A percentile compares a stretch with the other conserved stretches of the same genome.
Conservation (phyloP, 2,329 filamentous ascomycete species). For the Trichophyton schoenleinii region DNA sequence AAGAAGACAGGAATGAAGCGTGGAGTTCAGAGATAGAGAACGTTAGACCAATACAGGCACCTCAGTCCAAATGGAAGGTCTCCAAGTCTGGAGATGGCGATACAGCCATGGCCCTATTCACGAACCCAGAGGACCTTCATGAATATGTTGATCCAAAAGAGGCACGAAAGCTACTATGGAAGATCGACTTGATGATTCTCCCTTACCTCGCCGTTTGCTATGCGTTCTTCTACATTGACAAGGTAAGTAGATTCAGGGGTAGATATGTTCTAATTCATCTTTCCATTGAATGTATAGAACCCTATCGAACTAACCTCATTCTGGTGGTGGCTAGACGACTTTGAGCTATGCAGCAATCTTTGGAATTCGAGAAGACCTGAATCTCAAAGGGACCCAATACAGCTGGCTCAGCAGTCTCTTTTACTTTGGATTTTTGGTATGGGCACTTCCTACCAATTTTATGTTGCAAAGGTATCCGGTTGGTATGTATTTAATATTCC, state of each 20-base stretch:
- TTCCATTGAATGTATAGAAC: not conserved
- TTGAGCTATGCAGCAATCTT: slow-evolving; percentile 54
- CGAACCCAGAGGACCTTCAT: slow-evolving; percentile 36
- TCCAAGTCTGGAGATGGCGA: slow-evolving; percentile 29
- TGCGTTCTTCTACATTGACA: slow-evolving; percentile 41
- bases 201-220: slow-evolving; percentile 44
- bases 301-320: not conserved
- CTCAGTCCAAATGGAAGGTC: slow-evolving; percentile 4
- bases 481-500: slow-evolving; percentile 20
- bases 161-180: slow-evolving; percentile 38
- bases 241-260: slow-evolving; percentile 16
- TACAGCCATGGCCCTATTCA: slow-evolving; percentile 40
- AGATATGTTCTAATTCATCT: not conserved
- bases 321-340: slow-evolving; percentile 34
- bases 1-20: not conserved
- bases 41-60: not conserved
- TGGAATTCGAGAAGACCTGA: slow-evolving; percentile 47
- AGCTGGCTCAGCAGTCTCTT: slow-evolving; percentile 45
- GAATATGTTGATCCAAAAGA: slow-evolving; percentile 36
- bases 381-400: slow-evolving; percentile 47
- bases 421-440: slow-evolving; percentile 44
- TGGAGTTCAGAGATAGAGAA: not conserved
- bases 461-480: slow-evolving; percentile 42
- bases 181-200: slow-evolving; percentile 49
- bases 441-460: slow-evolving; percentile 44